These are phyloP conservation scores for Didymella arachidicola DNA, from an alignment of 2,329 filamentous ascomycete genomes.

Conservation along the genomic window DNA sequence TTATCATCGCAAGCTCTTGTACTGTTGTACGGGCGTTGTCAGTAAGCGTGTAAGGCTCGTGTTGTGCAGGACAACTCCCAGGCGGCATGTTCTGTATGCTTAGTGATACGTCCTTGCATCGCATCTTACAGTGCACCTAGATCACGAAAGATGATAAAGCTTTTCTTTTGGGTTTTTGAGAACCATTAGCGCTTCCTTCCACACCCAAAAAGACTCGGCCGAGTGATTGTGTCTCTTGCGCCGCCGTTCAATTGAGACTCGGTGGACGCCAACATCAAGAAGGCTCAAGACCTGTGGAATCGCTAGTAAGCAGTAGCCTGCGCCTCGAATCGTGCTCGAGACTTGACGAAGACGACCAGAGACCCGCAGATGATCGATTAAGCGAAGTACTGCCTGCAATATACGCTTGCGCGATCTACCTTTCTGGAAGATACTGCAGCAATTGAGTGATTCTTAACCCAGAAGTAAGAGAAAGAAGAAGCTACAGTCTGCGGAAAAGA, in stretches of 20 bases:
- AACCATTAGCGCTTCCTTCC: neutral
- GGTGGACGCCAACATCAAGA: slow-evolving; percentile 79
- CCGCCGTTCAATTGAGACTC: slow-evolving; percentile 80
- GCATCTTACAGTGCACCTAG: neutral
- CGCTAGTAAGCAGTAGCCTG: slow-evolving; percentile 62
- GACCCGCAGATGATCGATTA: slow-evolving; percentile 70
- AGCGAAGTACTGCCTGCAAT: too few species aligned
- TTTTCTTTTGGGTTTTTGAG: neutral
- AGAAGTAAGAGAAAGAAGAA: slow-evolving; percentile 78
- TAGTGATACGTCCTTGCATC: neutral
- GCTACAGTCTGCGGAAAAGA: slow-evolving; percentile 81
- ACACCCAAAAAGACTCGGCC: neutral
- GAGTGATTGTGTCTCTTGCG: slow-evolving; percentile 53
- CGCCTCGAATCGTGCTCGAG: neutral
- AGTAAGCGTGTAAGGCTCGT: neutral
- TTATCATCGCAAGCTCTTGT: neutral
- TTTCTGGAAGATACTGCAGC: slow-evolving; percentile 74
- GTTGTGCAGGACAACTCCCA: neutral
- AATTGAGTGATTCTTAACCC: slow-evolving; percentile 72
- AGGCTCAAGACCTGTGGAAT: slow-evolving; percentile 85
- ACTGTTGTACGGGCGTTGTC: neutral
- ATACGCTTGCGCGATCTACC: too few species aligned
- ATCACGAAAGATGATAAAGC: neutral
- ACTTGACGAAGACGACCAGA: slow-evolving; percentile 51
- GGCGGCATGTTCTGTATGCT: slow-evolving; percentile 10